Conservation (phyloP, 768 basidiomycete species). For the Tylopilus felleus region DNA sequence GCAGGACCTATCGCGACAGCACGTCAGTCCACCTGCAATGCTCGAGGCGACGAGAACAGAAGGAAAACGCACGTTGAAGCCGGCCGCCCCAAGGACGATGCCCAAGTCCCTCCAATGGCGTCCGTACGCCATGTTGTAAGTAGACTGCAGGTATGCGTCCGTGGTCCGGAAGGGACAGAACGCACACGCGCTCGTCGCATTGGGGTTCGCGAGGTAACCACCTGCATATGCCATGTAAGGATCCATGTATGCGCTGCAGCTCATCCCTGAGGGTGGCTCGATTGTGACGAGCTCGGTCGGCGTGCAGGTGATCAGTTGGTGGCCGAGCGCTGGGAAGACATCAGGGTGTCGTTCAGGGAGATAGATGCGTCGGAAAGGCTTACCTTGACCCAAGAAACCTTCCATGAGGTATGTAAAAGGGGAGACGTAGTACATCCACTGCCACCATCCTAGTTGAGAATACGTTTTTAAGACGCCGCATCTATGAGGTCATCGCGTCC, state of each 20-base stretch:
- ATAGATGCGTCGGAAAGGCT: not conserved
- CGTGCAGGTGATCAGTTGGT: constrained; percentile 45
- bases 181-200: constrained; percentile 50
- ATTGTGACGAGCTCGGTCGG: constrained; percentile 50
- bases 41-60: no score
- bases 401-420: constrained; percentile 53
- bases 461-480: not conserved
- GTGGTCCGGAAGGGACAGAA: constrained; percentile 56
- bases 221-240: constrained; percentile 48
- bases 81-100: constrained; percentile 7
- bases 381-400: constrained; percentile 34
- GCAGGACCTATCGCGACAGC: constrained; percentile 20
- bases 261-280: constrained; percentile 49
- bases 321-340: constrained; percentile 37
- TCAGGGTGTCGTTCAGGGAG: not conserved
- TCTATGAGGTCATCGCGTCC: not conserved
- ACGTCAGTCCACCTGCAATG: not conserved
- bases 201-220: constrained; percentile 55
- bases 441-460: not conserved
- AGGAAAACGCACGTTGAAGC: constrained; percentile 42
- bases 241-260: constrained; percentile 50
- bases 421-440: constrained; percentile 37
- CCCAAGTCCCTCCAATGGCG: constrained; percentile 11
- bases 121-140: constrained; percentile 4
- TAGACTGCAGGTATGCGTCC: constrained; percentile 27